Conservation (phyloP, 805 yeast species). For the Yarrowia sp. region DNA sequence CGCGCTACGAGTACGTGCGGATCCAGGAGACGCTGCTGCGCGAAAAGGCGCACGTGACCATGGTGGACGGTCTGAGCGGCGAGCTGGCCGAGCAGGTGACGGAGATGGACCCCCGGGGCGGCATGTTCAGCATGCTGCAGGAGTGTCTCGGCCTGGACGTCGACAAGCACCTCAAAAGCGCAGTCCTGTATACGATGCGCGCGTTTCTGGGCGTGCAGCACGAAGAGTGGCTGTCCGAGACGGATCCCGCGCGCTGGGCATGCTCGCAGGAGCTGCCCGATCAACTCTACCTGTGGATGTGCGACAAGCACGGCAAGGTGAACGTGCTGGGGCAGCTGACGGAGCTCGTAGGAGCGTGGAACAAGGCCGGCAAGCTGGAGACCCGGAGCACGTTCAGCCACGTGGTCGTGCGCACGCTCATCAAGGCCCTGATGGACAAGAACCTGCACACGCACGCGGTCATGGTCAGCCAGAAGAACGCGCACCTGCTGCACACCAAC, state of each 20-base stretch:
- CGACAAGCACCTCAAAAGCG: background rate
- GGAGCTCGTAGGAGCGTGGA: background rate
- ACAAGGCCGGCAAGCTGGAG: background rate
- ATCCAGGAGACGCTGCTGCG: background rate
- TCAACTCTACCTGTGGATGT: constrained; percentile 9
- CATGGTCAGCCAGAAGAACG: background rate
- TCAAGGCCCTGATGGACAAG: constrained; percentile 8
- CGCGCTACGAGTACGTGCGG: background rate
- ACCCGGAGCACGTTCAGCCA: background rate
- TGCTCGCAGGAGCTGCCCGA: background rate
- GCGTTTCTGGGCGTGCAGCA: background rate
- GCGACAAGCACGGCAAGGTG: background rate
- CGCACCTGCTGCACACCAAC: background rate
- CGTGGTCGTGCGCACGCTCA: background rate
- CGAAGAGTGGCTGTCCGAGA: background rate
- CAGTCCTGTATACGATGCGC: background rate
- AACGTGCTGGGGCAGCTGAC: background rate
- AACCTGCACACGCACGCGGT: constrained; percentile 13
- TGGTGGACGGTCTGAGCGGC: background rate
- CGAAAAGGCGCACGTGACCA: background rate
- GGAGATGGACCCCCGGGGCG: background rate
- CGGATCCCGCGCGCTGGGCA: background rate
- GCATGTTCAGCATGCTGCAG: background rate
- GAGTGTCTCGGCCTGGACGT: background rate
- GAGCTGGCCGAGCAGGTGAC: background rate